Conservation (phyloP, 805 yeast species). For the Pichia eremophila region DNA sequence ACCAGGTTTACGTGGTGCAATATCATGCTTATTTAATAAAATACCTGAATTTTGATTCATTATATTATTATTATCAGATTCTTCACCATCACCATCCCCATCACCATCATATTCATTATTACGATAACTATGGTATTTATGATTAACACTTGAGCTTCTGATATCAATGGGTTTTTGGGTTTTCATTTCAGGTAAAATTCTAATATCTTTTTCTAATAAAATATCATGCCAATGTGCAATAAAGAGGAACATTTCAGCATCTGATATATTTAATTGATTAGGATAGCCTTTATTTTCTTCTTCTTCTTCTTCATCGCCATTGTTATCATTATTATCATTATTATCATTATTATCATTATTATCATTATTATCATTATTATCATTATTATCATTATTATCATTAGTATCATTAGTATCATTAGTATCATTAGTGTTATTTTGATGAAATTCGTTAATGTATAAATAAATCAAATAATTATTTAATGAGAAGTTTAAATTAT, state of each 20-base stretch:
- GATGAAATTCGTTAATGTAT: slow-evolving; percentile 13
- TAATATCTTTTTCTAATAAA: slow-evolving; percentile 28
- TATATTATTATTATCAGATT: not conserved
- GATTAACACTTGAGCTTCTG: not conserved
- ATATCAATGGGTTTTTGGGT: slow-evolving; percentile 1
- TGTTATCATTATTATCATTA: not conserved
- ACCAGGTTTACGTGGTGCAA: slow-evolving; percentile 20
- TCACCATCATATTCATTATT: not conserved
- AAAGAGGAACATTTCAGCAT: slow-evolving; percentile 17
- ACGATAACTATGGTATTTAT: not conserved
- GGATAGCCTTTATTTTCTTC: no score
- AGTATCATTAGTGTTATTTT: not conserved
- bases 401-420: not conserved
- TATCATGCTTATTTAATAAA: slow-evolving; percentile 23
- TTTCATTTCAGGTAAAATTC: slow-evolving; percentile 32
- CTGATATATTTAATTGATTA: slow-evolving; percentile 7
- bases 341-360: not conserved
- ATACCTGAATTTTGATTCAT: slow-evolving; percentile 17
- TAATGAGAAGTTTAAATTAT: slow-evolving; percentile 25
- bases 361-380: no score
- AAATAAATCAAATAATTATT: slow-evolving; percentile 24
- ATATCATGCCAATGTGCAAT: slow-evolving; percentile 27
- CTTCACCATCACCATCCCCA: not conserved
- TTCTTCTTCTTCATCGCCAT: not conserved
- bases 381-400: no score